Base-by-base conservation (phyloP, 139 green algal genomes). In the Gonium pectorale region DNA sequence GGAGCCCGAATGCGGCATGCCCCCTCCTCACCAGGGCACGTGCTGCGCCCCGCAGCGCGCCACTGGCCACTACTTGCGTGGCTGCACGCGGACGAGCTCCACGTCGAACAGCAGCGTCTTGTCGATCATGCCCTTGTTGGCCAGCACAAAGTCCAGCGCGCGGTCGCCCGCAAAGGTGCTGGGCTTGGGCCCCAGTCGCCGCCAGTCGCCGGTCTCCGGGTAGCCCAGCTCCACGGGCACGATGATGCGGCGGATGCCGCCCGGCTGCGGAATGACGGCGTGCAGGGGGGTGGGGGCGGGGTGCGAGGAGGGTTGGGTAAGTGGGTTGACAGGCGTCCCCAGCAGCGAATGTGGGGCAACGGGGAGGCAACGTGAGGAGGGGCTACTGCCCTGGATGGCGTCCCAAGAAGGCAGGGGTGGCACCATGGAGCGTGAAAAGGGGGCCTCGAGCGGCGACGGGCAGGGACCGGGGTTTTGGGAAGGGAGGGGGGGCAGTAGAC, bases 91-190 rank as follows among this genome's bases (percentile, higher is more conserved):
- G 15, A 95, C 86, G 5, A 98, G 72, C 79, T 97, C 95, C 21
- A 98, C 94, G 67, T 98, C 95, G 60, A 98, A 97, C 29, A 98
- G 86, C 43, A 98, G 85, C 21, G 96, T 98, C 84, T 97, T 97
- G 89, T 98, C 95, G 37, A 98, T 98, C 75, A 98, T 88, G 5
- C 95, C 80, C 77, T 92, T 38, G 86, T 98, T 98, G 40, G 91
- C 67, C 37, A 98, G 86, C 69, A 98, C 96, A 89, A 98, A 98
- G 56, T 93, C 93, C 29, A 98, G 86, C 2, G 96, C 94, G 2
- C 96, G 90, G 52, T 94, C 79, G 2, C 96, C 90, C 68, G 89
- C 89, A 82, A 96, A 95, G 19, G 87, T 96, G 52, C 78, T 77
- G 5, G 94, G 94, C 54, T 80, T 86, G 31, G 94, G 94, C 5